Evolutionary conservation across 495 filamentous ascomycete species (phyloP).

Genomic region (Aspergillus avenaceus): DNA sequence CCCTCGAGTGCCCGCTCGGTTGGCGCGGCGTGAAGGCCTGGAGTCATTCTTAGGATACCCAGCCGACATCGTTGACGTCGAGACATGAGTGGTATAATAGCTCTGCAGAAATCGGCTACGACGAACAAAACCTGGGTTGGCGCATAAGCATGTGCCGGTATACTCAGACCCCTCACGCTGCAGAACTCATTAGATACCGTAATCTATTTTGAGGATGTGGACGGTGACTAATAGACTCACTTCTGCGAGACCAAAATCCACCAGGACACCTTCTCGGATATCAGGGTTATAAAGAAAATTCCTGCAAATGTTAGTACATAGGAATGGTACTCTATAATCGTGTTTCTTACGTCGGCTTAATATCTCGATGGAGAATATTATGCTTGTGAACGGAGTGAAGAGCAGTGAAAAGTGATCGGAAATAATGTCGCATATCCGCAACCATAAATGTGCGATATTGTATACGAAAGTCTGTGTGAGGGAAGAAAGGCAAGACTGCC

Average conservation of each 20-base stretch:
- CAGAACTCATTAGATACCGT: background rate
- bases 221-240: slow-evolving; percentile 18
- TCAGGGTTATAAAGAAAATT: slow-evolving; percentile 95
- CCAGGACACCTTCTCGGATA: slow-evolving; percentile 78
- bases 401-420: slow-evolving; percentile 82
- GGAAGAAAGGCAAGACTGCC: slow-evolving; percentile 90
- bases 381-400: slow-evolving; percentile 76
- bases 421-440: slow-evolving; percentile 80
- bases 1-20: slow-evolving; percentile 91
- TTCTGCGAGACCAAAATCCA: slow-evolving; percentile 95
- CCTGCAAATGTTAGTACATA: slow-evolving; percentile 24
- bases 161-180: slow-evolving; percentile 44
- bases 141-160: slow-evolving; percentile 37
- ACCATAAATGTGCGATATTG: slow-evolving; percentile 88
- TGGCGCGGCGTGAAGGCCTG: slow-evolving; percentile 82
- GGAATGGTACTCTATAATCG: no score
- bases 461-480: slow-evolving; percentile 90
- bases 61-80: slow-evolving; percentile 41
- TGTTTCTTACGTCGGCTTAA: slow-evolving; percentile 87
- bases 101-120: slow-evolving; percentile 36
- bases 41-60: slow-evolving; percentile 85
- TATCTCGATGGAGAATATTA: slow-evolving; percentile 89
- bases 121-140: slow-evolving; percentile 33
- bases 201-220: background rate
- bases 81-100: slow-evolving; percentile 40